These are phyloP conservation scores for Hirschfeldia incana DNA, from an alignment of 345 rosid species.

Conservation along the genomic window DNA sequence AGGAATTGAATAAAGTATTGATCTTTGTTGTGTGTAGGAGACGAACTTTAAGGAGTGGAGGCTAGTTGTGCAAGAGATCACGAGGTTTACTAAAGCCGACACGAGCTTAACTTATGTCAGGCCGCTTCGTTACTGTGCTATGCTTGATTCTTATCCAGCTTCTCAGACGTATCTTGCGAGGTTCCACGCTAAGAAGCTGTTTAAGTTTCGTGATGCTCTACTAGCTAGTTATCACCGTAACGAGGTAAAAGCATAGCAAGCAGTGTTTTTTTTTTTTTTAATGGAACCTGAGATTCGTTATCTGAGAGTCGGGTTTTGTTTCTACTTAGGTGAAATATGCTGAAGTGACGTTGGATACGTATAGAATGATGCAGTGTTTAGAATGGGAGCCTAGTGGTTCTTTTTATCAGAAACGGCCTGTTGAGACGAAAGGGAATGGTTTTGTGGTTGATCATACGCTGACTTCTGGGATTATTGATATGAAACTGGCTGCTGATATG, in stretches of 20 bases:
- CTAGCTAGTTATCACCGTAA: slow-evolving; percentile 79
- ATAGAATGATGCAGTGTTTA: slow-evolving; percentile 92
- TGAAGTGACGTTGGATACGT: slow-evolving; percentile 83
- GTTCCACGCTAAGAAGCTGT: slow-evolving; percentile 80
- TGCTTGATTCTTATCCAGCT: slow-evolving; percentile 67
- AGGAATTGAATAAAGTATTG: neutral
- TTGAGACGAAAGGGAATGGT: slow-evolving; percentile 75
- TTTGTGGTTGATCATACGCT: slow-evolving; percentile 64
- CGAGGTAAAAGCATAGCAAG: slow-evolving; percentile 52
- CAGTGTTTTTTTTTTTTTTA: neutral
- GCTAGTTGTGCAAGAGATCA: slow-evolving; percentile 79
- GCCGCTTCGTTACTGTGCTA: slow-evolving; percentile 76
- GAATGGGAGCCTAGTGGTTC: slow-evolving; percentile 96
- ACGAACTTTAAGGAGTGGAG: slow-evolving; percentile 92
- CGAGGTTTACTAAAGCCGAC: slow-evolving; percentile 58
- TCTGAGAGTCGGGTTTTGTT: neutral
- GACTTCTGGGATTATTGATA: slow-evolving; percentile 81
- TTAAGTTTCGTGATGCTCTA: slow-evolving; percentile 80
- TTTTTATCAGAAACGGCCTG: slow-evolving; percentile 58
- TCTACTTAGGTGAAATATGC: slow-evolving; percentile 81
- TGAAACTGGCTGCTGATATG: slow-evolving; percentile 69
- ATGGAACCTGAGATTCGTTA: neutral
- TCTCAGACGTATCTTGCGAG: slow-evolving; percentile 74
- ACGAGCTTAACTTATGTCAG: slow-evolving; percentile 47
- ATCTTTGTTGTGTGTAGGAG: slow-evolving; percentile 52